Evolutionary conservation across 192 early-diverging fungal species (phyloP).

Genomic region (Dissophora globulifera): DNA sequence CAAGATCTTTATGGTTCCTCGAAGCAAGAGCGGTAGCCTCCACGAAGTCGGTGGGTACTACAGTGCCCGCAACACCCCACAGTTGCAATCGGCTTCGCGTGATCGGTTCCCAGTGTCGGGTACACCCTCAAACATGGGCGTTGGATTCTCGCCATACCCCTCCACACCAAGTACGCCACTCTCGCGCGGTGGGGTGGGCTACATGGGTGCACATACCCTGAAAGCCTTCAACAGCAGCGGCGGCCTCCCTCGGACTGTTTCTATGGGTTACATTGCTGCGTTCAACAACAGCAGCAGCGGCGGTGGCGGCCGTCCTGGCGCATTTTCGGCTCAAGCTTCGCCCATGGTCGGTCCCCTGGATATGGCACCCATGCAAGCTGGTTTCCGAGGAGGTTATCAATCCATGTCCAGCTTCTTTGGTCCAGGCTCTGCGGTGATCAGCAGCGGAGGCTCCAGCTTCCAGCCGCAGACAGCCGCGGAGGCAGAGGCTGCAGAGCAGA

Average conservation of each 20-base stretch:
- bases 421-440: background rate
- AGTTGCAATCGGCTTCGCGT: background rate
- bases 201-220: constrained; percentile 27
- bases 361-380: background rate
- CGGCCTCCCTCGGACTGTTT: constrained; percentile 14
- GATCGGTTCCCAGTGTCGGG: background rate
- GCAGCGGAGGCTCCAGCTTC: background rate
- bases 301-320: background rate
- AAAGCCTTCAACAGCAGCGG: constrained; percentile 19
- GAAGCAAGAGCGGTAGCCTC: constrained; percentile 9
- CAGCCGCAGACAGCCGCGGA: constrained; percentile 7
- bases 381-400: constrained; percentile 1
- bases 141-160: constrained; percentile 4
- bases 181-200: constrained; percentile 26
- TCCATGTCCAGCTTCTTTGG: constrained; percentile 17
- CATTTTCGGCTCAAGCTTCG: constrained; percentile 7
- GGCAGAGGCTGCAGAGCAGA: constrained; percentile 18
- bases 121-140: background rate
- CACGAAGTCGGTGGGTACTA: constrained; percentile 2
- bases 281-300: constrained; percentile 12
- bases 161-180: constrained; percentile 20
- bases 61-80: constrained; percentile 17
- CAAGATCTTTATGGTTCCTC: constrained; percentile 18
- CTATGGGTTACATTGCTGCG: constrained; percentile 28
- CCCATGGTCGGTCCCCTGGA: background rate